A percentile compares a stretch with the other conserved stretches of the same genome.
Evolutionary conservation across 176 grass and related monocot genomes (phyloP).

Genomic region (Musa itinerans): DNA sequence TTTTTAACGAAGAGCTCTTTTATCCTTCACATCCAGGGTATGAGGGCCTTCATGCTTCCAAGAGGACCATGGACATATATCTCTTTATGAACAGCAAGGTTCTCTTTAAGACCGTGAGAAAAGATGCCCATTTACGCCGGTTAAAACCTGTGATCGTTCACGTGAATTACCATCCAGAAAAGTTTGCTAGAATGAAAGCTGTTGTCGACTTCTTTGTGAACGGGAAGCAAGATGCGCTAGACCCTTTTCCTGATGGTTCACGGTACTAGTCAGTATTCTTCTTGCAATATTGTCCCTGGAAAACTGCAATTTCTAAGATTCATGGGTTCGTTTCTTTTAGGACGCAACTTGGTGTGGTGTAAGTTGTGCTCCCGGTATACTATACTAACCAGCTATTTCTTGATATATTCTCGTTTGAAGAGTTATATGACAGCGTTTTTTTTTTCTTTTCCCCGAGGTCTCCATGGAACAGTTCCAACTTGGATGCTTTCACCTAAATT

Average conservation of each 20-base stretch:
- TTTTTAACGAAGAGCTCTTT: slow-evolving; percentile 93
- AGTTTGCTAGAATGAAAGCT: slow-evolving; percentile 67
- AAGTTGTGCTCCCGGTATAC: background rate
- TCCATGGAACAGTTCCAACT: background rate
- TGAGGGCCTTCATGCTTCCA: slow-evolving; percentile 82
- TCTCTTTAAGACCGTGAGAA: slow-evolving; percentile 93
- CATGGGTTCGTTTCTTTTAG: background rate
- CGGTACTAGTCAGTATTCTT: background rate
- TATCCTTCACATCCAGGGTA: slow-evolving; percentile 71
- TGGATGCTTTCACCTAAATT: slow-evolving; percentile 2
- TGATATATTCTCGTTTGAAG: background rate
- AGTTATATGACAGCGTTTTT: background rate
- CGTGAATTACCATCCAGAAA: slow-evolving; percentile 97
- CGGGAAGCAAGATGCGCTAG: slow-evolving; percentile 70
- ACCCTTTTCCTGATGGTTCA: slow-evolving; percentile 89
- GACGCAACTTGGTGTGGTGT: background rate
- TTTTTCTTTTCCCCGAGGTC: too few relatives aligned
- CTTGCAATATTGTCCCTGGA: too few relatives aligned
- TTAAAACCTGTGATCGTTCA: slow-evolving; percentile 96
- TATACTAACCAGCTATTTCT: background rate
- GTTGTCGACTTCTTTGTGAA: slow-evolving; percentile 81
- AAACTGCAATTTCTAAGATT: background rate
- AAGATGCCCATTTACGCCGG: slow-evolving; percentile 49
- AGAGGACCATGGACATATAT: slow-evolving; percentile 94
- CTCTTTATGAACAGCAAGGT: slow-evolving; percentile 99